phyloP scores from a whole-genome alignment of 345 rosid species.

The Nephelium lappaceum region DNA sequence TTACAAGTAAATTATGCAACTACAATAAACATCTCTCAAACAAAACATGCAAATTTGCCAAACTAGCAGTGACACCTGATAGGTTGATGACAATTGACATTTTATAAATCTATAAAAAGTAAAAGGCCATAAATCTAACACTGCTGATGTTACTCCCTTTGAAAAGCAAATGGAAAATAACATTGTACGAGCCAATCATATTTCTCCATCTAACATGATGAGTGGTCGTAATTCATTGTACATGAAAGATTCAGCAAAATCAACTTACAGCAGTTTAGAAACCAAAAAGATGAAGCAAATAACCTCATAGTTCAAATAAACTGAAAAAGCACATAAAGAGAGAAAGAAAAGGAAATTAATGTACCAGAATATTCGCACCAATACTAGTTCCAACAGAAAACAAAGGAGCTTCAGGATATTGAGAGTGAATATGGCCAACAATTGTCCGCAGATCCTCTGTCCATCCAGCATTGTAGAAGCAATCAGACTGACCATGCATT shows the following conservation, averaged over 20 bases:
- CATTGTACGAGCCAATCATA: background rate
- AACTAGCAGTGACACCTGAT: background rate
- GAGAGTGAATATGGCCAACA: conserved; percentile 28
- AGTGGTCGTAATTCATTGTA: background rate
- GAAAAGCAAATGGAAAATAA: background rate
- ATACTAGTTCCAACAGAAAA: conserved; percentile 48
- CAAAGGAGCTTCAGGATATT: conserved; percentile 44
- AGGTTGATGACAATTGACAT: conserved; percentile 4
- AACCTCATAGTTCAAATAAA: background rate
- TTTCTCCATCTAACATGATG: background rate
- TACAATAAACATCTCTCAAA: background rate
- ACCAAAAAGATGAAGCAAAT: background rate
- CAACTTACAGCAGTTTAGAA: background rate
- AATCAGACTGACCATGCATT: conserved; percentile 43
- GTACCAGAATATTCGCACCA: conserved; percentile 50
- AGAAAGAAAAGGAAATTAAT: background rate
- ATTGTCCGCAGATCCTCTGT: conserved; percentile 41
- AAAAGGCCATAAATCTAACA: background rate
- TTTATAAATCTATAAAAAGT: background rate
- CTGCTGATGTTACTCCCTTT: background rate
- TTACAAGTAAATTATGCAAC: background rate
- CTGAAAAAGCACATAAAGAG: background rate
- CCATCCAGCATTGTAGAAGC: conserved; percentile 54
- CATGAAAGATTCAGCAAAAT: background rate
- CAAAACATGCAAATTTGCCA: background rate